phyloP scores from a whole-genome alignment of 257 asterid species.

The Forsythia viridissima region DNA sequence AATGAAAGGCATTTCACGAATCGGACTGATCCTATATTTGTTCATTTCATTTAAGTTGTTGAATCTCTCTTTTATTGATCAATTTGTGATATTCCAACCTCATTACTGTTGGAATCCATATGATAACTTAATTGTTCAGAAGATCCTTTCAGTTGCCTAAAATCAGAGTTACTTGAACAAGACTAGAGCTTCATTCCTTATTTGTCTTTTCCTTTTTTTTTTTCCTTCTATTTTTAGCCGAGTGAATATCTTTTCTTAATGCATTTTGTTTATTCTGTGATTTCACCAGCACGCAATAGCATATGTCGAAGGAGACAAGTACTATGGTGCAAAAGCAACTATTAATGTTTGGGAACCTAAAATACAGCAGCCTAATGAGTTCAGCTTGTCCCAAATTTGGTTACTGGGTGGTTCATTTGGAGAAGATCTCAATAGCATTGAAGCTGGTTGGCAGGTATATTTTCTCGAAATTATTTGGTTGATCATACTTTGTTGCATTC shows the following conservation, averaged over 20 bases:
- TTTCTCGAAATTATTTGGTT: background rate
- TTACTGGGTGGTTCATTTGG: constrained; percentile 82
- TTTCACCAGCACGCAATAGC: constrained; percentile 77
- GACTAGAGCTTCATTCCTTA: background rate
- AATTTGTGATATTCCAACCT: background rate
- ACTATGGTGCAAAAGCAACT: constrained; percentile 80
- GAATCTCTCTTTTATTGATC: background rate
- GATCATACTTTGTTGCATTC: background rate
- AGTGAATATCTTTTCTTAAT: constrained; percentile 11
- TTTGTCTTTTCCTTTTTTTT: background rate
- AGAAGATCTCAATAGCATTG: constrained; percentile 88
- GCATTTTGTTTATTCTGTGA: constrained; percentile 11
- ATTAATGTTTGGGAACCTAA: constrained; percentile 88
- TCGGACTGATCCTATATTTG: background rate
- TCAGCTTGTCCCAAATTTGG: constrained; percentile 90
- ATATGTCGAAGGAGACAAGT: constrained; percentile 73
- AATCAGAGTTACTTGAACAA: background rate
- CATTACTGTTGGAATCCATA: background rate
- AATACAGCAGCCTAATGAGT: constrained; percentile 79
- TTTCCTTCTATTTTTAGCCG: background rate
- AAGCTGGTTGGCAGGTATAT: constrained; percentile 94
- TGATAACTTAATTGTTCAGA: background rate
- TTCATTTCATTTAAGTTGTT: background rate
- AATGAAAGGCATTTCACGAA: background rate
- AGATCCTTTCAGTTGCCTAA: background rate